Percentiles rank a stretch among this genome's conserved stretches.
Conservation (phyloP, 2,329 filamentous ascomycete species). For the Pestalotiopsis sp. region DNA sequence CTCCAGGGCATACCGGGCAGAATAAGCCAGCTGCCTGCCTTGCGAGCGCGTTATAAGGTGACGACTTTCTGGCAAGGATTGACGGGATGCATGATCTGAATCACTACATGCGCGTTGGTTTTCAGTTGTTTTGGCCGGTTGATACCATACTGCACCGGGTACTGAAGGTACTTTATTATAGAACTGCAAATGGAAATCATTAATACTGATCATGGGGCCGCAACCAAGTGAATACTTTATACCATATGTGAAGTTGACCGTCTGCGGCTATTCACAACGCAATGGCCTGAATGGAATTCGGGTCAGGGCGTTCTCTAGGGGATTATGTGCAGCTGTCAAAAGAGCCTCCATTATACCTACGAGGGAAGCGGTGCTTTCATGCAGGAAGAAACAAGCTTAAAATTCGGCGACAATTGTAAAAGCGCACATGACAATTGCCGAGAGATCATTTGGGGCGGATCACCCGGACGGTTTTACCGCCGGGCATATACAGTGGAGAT, state of each 20-base stretch:
- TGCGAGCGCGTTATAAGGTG: background rate
- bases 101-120: background rate
- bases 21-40: background rate
- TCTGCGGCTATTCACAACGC: no score
- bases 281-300: background rate
- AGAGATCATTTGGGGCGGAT: conserved; percentile 1
- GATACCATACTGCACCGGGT: conserved; percentile 8
- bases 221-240: no score
- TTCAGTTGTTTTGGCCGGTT: background rate
- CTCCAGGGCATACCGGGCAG: background rate
- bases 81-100: background rate
- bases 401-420: background rate
- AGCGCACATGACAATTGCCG: background rate
- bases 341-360: background rate
- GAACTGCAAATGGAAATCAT: conserved; percentile 1
- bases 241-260: no score
- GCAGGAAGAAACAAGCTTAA: conserved; percentile 6
- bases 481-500: background rate
- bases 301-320: background rate
- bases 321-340: no score
- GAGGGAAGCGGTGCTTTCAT: background rate
- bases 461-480: background rate
- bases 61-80: background rate
- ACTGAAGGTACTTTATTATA: conserved; percentile 1
- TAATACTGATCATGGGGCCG: background rate